phyloP scores from a whole-genome alignment of 2,329 filamentous ascomycete species.

The Zymoseptoria tritici region DNA sequence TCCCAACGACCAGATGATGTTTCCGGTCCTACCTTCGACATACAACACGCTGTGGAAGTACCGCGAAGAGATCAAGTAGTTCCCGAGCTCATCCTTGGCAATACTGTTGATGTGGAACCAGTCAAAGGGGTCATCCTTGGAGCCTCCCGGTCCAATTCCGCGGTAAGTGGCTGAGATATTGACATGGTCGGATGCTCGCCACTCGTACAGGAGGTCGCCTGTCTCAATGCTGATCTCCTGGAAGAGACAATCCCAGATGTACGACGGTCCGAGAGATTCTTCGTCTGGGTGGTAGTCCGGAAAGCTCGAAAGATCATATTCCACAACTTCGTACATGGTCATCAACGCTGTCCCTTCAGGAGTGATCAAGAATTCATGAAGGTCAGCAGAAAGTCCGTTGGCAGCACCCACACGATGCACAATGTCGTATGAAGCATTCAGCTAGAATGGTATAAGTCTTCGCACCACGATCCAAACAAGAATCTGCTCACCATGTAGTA shows the following conservation, averaged over 20 bases:
- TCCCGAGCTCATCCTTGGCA: constrained; percentile 40
- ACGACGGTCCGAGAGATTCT: constrained; percentile 14
- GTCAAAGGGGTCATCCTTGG: constrained; percentile 41
- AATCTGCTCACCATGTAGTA: constrained; percentile 27
- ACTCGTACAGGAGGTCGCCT: constrained; percentile 39
- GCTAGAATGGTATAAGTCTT: constrained; percentile 13
- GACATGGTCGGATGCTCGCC: constrained; percentile 42
- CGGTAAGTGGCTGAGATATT: constrained; percentile 26
- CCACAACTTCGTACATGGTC: constrained; percentile 33
- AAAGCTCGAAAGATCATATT: constrained; percentile 18
- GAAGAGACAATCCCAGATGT: constrained; percentile 37
- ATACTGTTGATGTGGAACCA: constrained; percentile 49
- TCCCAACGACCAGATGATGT: constrained; percentile 42
- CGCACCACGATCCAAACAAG: background rate
- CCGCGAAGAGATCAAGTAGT: constrained; percentile 42
- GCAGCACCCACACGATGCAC: constrained; percentile 34
- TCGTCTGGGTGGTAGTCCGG: constrained; percentile 16
- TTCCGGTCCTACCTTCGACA: constrained; percentile 36
- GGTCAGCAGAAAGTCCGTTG: constrained; percentile 31
- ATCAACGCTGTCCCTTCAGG: constrained; percentile 36
- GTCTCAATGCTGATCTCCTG: constrained; percentile 42
- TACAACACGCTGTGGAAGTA: constrained; percentile 39
- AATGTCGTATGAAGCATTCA: constrained; percentile 34
- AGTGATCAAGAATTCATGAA: constrained; percentile 42
- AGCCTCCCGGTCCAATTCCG: constrained; percentile 32